Evolutionary conservation across 306 rosid species (phyloP).

Genomic region (Rosa rugosa): DNA sequence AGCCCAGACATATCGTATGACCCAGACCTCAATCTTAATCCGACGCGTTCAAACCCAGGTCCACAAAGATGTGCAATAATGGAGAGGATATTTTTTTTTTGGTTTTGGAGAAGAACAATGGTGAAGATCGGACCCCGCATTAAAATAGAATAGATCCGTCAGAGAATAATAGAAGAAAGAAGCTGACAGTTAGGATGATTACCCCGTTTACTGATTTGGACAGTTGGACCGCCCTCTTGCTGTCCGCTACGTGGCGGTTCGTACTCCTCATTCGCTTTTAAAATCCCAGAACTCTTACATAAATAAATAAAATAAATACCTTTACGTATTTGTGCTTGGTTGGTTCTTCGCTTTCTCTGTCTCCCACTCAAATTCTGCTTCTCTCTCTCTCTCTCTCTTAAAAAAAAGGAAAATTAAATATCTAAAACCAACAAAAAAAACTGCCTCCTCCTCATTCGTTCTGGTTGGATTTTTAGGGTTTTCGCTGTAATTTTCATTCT

Average conservation of each 20-base stretch:
- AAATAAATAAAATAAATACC: background rate
- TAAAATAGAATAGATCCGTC: background rate
- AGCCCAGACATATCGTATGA: no score
- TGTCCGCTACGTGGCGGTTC: background rate
- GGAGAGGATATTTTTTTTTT: no score
- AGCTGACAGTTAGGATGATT: background rate
- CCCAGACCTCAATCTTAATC: background rate
- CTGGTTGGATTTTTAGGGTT: conserved; percentile 34
- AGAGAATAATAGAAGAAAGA: background rate
- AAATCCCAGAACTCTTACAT: no score
- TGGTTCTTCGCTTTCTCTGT: background rate
- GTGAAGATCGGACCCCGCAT: no score
- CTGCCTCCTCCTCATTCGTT: background rate
- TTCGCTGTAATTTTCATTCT: background rate
- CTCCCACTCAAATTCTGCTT: background rate
- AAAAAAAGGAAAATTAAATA: background rate
- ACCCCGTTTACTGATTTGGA: background rate
- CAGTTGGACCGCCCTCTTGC: background rate
- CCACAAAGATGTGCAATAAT: background rate
- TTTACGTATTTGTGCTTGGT: background rate
- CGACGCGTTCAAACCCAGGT: background rate
- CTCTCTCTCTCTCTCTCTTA: background rate
- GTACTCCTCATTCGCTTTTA: no score
- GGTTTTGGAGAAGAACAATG: background rate
- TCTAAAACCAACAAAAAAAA: background rate